A percentile compares a stretch with the other conserved stretches of the same genome.
Evolutionary conservation across 495 filamentous ascomycete species (phyloP).

Genomic region (Aspergillus diversus): DNA sequence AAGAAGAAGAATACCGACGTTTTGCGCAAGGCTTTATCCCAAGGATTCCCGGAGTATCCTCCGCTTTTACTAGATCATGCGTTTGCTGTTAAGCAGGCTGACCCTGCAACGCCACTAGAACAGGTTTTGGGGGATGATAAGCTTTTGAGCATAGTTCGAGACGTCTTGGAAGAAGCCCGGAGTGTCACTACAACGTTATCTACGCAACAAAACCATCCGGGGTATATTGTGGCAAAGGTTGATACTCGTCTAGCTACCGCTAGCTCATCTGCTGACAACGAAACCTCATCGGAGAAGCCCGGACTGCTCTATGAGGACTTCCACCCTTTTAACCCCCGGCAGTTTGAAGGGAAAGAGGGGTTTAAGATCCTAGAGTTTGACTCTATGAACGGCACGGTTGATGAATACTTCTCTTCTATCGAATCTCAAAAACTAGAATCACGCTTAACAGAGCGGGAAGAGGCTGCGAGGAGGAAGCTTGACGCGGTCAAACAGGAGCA

Average conservation of each 20-base stretch:
- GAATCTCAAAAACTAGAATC: slow-evolving; percentile 93
- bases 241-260: slow-evolving; percentile 34
- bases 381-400: slow-evolving; percentile 88
- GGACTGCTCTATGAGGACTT: slow-evolving; percentile 87
- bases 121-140: slow-evolving; percentile 68
- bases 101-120: slow-evolving; percentile 64
- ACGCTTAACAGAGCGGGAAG: slow-evolving; percentile 76
- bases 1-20: slow-evolving; percentile 80
- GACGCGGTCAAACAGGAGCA: slow-evolving; percentile 82
- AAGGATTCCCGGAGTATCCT: slow-evolving; percentile 83
- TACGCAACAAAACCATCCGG: slow-evolving; percentile 44
- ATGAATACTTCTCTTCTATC: slow-evolving; percentile 95
- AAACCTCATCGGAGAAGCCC: slow-evolving; percentile 44
- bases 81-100: slow-evolving; percentile 67
- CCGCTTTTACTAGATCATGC: slow-evolving; percentile 87
- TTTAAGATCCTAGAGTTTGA: slow-evolving; percentile 73
- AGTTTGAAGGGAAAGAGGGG: slow-evolving; percentile 70
- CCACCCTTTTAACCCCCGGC: slow-evolving; percentile 86
- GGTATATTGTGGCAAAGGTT: slow-evolving; percentile 88
- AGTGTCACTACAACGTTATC: slow-evolving; percentile 49
- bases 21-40: slow-evolving; percentile 75
- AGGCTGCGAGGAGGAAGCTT: slow-evolving; percentile 77
- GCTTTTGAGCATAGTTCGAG: slow-evolving; percentile 65
- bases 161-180: slow-evolving; percentile 66
- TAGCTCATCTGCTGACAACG: slow-evolving; percentile 33